Evolutionary conservation across 148 eudicot species (phyloP).

Genomic region (Vaccinium macrocarpon): DNA sequence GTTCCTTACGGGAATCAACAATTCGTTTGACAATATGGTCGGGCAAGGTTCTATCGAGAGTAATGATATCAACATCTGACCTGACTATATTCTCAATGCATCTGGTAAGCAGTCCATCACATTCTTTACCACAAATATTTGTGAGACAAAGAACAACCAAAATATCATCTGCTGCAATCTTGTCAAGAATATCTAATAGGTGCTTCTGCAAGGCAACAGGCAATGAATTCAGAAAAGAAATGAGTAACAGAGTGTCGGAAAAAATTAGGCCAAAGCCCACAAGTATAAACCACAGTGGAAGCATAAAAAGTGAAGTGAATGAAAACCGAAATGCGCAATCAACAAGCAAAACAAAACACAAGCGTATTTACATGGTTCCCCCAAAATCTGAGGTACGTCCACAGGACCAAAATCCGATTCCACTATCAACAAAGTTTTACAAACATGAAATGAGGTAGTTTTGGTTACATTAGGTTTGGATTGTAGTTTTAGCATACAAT

Average conservation of each 20-base stretch:
- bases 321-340: too few species aligned
- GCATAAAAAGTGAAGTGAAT: too few species aligned
- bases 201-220: constrained; percentile 47
- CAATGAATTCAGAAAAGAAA: not conserved
- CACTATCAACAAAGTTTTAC: too few species aligned
- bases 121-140: constrained; percentile 54
- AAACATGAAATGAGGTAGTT: too few species aligned
- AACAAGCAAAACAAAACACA: too few species aligned
- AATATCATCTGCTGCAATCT: constrained; percentile 67
- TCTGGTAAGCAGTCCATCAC: constrained; percentile 52
- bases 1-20: constrained; percentile 51
- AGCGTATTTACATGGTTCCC: too few species aligned
- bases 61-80: constrained; percentile 62
- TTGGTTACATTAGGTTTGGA: too few species aligned
- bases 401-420: too few species aligned
- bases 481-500: too few species aligned
- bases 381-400: too few species aligned
- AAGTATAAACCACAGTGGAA: too few species aligned
- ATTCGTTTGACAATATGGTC: constrained; percentile 57
- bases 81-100: constrained; percentile 58
- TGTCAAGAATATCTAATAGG: constrained; percentile 68
- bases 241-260: not conserved
- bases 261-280: too few species aligned
- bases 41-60: constrained; percentile 69
- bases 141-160: constrained; percentile 67